phyloP scores from a whole-genome alignment of 495 filamentous ascomycete genomes.

The Tetracladium marchalianum region DNA sequence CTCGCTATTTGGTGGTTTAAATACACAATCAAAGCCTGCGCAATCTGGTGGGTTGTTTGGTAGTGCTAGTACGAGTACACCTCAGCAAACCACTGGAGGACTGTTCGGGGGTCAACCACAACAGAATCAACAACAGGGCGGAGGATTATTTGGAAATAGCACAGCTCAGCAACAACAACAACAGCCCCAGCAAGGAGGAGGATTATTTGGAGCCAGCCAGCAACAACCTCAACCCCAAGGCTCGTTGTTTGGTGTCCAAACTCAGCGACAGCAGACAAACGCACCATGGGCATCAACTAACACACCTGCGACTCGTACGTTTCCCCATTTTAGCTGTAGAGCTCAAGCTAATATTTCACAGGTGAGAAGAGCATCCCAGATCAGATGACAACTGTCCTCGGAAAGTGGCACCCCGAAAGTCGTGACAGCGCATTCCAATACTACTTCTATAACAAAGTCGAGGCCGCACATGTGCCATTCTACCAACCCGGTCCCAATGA shows the following conservation, averaged over 20 bases:
- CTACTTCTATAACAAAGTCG: constrained; percentile 92
- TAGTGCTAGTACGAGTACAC: constrained; percentile 5
- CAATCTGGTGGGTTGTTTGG: constrained; percentile 27
- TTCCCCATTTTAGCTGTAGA: neutral
- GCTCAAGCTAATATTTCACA: constrained; percentile 17
- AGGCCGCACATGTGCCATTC: constrained; percentile 66
- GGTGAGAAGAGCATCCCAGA: constrained; percentile 75
- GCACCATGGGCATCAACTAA: too few species aligned
- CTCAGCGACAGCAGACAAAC: constrained; percentile 7
- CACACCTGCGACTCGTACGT: constrained; percentile 7
- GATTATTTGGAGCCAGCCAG: constrained; percentile 33
- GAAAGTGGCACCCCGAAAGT: constrained; percentile 74
- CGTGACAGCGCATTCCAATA: constrained; percentile 70
- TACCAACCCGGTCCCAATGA: constrained; percentile 70
- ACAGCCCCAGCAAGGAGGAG: constrained; percentile 12
- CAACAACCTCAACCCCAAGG: constrained; percentile 22
- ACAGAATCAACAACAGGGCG: constrained; percentile 16
- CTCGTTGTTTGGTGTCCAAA: constrained; percentile 7
- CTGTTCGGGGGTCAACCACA: constrained; percentile 14
- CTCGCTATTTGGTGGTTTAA: neutral
- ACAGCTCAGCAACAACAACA: constrained; percentile 19
- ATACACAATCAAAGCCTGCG: constrained; percentile 16
- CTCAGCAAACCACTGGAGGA: constrained; percentile 6
- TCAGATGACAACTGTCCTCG: constrained; percentile 66
- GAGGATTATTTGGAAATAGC: constrained; percentile 22